A percentile compares a stretch with the other conserved stretches of the same genome.
Conservation (phyloP, 1,284 basidiomycete species). For the Ceratobasidium sp. region DNA sequence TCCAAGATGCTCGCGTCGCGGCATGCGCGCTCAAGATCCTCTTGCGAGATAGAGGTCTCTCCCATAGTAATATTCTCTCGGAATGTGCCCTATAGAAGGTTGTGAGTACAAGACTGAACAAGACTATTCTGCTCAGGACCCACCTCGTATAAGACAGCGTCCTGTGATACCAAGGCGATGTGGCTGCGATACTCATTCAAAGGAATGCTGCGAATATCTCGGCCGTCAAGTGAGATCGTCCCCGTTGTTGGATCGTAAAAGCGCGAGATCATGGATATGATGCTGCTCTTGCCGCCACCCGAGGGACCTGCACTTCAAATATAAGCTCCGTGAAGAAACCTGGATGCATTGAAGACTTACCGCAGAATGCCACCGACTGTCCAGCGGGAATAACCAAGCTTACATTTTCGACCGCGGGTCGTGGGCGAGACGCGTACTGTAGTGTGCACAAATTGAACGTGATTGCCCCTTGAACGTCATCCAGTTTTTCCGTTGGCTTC, state of each 20-base stretch:
- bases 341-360: slow-evolving; percentile 42
- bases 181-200: slow-evolving; percentile 86
- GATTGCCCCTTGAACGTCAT: slow-evolving; percentile 36
- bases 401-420: slow-evolving; percentile 51
- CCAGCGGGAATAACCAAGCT: slow-evolving; percentile 52
- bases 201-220: slow-evolving; percentile 85
- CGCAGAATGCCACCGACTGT: slow-evolving; percentile 54
- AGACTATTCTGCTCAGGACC: slow-evolving; percentile 47
- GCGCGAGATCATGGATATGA: slow-evolving; percentile 88
- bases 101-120: slow-evolving; percentile 83
- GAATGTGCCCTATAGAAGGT: slow-evolving; percentile 86
- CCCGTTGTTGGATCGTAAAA: slow-evolving; percentile 90
- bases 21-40: slow-evolving; percentile 73
- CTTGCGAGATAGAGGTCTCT: too few species aligned
- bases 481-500: neutral
- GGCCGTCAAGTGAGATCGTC: slow-evolving; percentile 81
- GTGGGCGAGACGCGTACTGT: slow-evolving; percentile 54
- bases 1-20: slow-evolving; percentile 67
- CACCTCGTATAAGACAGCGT: slow-evolving; percentile 55
- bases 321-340: slow-evolving; percentile 76
- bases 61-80: slow-evolving; percentile 83
- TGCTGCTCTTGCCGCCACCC: slow-evolving; percentile 90
- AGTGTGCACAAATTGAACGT: slow-evolving; percentile 52
- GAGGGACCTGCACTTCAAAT: slow-evolving; percentile 92
- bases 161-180: slow-evolving; percentile 92